Base-by-base conservation (phyloP, 2,329 filamentous ascomycete species). In the Clarireedia hainanense region DNA sequence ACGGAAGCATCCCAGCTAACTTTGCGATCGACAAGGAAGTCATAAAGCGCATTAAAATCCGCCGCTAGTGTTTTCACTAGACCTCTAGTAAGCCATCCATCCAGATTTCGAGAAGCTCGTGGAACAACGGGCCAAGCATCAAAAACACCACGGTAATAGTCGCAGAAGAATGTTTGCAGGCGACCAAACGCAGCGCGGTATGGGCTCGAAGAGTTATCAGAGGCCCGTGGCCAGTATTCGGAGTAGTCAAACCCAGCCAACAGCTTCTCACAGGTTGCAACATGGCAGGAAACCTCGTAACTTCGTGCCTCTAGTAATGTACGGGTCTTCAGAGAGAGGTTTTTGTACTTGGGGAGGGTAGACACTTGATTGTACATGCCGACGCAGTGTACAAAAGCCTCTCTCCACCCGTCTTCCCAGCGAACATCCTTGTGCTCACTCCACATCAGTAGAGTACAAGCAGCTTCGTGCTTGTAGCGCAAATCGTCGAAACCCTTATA, bases 21-120 rank as follows among this genome's bases (percentile, higher is more conserved):
- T 47, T 86, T 80, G 5, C 83, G 77, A 67, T 88, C 80, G 15
- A 89, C 84, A 1, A 88, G 72, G 59, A 86, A 87, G 63, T 88
- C 84, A 63, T 89, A 89, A 1, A 89, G 71, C 0, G 81, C 80
- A 2, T 82, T 81, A 63, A 89, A 88, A 61, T 88, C 85, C 34
- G 73, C 74, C 60, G 86, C 82, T n/a, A 89, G 67, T 2, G 73
- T 73, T 47, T 77, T 74, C 1, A 76, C 76, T 17, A 86, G 67
- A 3, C 74, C 76, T 42, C 85, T 75, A 4, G 79, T 84, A 12
- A 88, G 73, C 84, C 84, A 88, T 40, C 74, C 73, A 9, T 78
- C 75, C 34, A 78, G 75, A 37, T 77, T 72, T 7, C 68, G 73
- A 0, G 72, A 70, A 42, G 6, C 15, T 2, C 39, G 63, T 39